A percentile compares a stretch with the other conserved stretches of the same genome.
Conservation (phyloP, 768 basidiomycete species). For the Termitomyces heimii region DNA sequence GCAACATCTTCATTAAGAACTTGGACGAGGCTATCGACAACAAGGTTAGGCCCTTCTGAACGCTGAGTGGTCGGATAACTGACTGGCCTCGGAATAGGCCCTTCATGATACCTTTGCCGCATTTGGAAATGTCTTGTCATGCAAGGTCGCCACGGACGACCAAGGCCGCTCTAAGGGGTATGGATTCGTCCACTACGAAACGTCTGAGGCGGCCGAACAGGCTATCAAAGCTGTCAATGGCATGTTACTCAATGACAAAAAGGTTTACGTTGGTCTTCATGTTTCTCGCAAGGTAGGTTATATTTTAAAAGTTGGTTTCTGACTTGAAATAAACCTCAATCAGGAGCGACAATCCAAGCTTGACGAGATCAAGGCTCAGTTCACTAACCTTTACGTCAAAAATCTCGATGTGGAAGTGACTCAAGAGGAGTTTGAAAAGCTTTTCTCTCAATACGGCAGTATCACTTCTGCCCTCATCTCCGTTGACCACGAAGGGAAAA, state of each 20-base stretch:
- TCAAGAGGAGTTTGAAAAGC: constrained; percentile 78
- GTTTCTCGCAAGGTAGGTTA: constrained; percentile 84
- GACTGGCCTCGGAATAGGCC: constrained; percentile 44
- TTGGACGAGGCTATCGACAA: constrained; percentile 96
- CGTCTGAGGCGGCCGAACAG: constrained; percentile 89
- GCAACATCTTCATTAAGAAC: constrained; percentile 99
- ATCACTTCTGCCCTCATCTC: constrained; percentile 89
- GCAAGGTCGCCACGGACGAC: constrained; percentile 98
- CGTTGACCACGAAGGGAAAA: constrained; percentile 82
- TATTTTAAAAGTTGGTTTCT: neutral
- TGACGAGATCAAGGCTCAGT: constrained; percentile 95
- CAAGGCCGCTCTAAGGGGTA: constrained; percentile 95
- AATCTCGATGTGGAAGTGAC: constrained; percentile 84
- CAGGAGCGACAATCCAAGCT: constrained; percentile 97
- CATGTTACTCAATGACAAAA: constrained; percentile 99
- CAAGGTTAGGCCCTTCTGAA: constrained; percentile 51
- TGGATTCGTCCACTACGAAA: constrained; percentile 99
- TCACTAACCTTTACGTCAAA: constrained; percentile 98
- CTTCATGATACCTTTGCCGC: constrained; percentile 99
- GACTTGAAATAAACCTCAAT: neutral
- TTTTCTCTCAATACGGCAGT: constrained; percentile 72
- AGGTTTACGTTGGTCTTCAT: constrained; percentile 97
- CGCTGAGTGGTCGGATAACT: neutral
- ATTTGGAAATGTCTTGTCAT: constrained; percentile 97
- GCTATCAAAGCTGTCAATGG: constrained; percentile 99